Evolutionary conservation across 2,329 filamentous ascomycete species (phyloP), one percentile per base, ranked within the genome.

Genomic region (Didymella glomerata): DNA sequence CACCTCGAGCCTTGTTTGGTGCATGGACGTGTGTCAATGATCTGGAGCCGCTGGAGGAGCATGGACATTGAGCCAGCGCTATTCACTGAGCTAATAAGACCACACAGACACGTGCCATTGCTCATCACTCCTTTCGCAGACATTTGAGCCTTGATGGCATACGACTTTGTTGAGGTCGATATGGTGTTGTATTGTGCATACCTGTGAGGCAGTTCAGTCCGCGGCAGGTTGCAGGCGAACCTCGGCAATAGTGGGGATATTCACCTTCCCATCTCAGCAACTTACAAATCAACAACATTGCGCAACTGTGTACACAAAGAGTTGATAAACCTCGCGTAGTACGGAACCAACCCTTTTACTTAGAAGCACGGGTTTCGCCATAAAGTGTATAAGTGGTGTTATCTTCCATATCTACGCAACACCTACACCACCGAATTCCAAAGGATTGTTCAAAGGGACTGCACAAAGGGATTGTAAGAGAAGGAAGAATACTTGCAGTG

Each of bases 231-330:
- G 44, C 25, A 38, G 38, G 55, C 55, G 55, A 53, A 53, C 50
- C 56, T 58, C 56, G 56, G 56, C 40, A 53, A 16, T 18, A 40
- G 42, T 42, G 48, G 48, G 24, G 36, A 34, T 40, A 18, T 45
- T 45, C 44, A 58, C 56, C 45, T 58, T 58, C 50, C 49, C 30
- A 32, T 48, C 34, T 13, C 9, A 42, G 32, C 20, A 47, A 30
- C 56, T 58, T 58, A 58, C 56, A 58, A 58, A 58, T 58, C 56
- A 58, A 53, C n/a, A 18, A 16, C 14, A 30, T 57, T 42, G 44
- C 49, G 45, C 49, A 22, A 49, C 32, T 46, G 28, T 13, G 9
- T 56, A 13, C n/a, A 30, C 16, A 16, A 45, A 36, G 11, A 8
- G 6, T 25, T 20, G 14, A 30, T 13, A 27, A 18, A 9, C n/a